Conservation (phyloP, 1,284 basidiomycete species). For the Sparassis latifolia region DNA sequence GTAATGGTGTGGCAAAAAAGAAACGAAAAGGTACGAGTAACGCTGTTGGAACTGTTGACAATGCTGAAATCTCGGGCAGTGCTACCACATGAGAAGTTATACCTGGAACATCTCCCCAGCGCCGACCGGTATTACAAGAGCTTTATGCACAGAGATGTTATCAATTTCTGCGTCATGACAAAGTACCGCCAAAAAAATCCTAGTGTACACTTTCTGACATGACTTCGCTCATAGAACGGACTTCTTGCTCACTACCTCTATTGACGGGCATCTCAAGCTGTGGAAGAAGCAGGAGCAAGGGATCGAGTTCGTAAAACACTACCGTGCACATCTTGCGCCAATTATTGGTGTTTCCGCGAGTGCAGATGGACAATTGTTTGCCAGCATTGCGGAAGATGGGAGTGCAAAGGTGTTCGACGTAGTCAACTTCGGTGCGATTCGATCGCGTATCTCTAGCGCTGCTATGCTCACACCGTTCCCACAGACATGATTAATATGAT, state of each 20-base stretch:
- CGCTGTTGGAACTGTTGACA: background rate
- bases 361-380: slow-evolving; percentile 89
- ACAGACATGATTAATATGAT: slow-evolving; percentile 99
- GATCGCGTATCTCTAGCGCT: background rate
- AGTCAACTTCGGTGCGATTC: slow-evolving; percentile 50
- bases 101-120: slow-evolving; percentile 86
- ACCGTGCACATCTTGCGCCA: slow-evolving; percentile 83
- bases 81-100: slow-evolving; percentile 76
- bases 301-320: slow-evolving; percentile 92
- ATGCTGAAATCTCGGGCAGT: slow-evolving; percentile 29
- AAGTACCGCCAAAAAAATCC: slow-evolving; percentile 42
- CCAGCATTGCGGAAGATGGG: slow-evolving; percentile 81
- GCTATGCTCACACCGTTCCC: background rate
- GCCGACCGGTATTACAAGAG: slow-evolving; percentile 95
- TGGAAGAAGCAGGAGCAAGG: slow-evolving; percentile 97
- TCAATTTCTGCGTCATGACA: slow-evolving; percentile 85
- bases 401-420: slow-evolving; percentile 96
- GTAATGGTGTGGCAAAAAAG: slow-evolving; percentile 44
- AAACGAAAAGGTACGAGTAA: slow-evolving; percentile 57
- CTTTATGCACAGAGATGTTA: slow-evolving; percentile 95
- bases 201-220: background rate
- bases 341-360: slow-evolving; percentile 83
- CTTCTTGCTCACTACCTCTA: slow-evolving; percentile 90
- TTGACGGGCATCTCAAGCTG: slow-evolving; percentile 94
- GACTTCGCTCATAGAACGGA: slow-evolving; percentile 56